These are phyloP conservation scores for Allium fistulosum DNA, from an alignment of 106 monocot genomes.

Conservation along the genomic window DNA sequence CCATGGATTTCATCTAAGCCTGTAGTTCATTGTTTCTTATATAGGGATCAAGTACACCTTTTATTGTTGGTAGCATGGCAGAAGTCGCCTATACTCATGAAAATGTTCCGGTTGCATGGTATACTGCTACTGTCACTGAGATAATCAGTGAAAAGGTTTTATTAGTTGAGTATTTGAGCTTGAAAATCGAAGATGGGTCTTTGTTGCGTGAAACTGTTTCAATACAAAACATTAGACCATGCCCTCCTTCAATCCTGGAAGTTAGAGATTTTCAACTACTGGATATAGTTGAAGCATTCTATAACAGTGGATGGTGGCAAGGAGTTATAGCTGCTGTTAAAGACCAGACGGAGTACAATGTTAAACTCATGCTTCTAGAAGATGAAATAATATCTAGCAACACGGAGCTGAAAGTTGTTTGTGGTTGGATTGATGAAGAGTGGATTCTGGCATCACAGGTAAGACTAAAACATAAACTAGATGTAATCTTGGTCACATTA, in stretches of 20 bases:
- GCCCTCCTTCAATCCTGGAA: background rate
- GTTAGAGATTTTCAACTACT: background rate
- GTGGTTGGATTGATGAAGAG: constrained; percentile 8
- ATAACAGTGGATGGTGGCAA: constrained; percentile 18
- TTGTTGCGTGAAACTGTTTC: constrained; percentile 14
- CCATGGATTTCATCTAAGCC: no score
- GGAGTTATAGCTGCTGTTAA: constrained; percentile 10
- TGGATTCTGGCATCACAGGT: constrained; percentile 24
- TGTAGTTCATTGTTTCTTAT: background rate
- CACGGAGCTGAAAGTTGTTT: constrained; percentile 8
- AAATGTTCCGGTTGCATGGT: constrained; percentile 15
- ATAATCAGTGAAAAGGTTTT: constrained; percentile 15
- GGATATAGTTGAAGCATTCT: constrained; percentile 30
- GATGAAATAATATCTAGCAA: constrained; percentile 32
- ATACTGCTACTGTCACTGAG: constrained; percentile 10
- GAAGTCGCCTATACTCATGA: constrained; percentile 12
- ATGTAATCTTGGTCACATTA: no score
- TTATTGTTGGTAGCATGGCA: constrained; percentile 2
- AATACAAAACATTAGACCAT: constrained; percentile 19
- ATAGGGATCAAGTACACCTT: constrained; percentile 9
- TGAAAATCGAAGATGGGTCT: background rate
- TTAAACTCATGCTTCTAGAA: constrained; percentile 16
- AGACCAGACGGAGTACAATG: background rate
- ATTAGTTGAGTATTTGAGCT: constrained; percentile 16
- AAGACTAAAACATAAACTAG: background rate